phyloP scores from a whole-genome alignment of 148 eudicot species.

The Camellia japonica region DNA sequence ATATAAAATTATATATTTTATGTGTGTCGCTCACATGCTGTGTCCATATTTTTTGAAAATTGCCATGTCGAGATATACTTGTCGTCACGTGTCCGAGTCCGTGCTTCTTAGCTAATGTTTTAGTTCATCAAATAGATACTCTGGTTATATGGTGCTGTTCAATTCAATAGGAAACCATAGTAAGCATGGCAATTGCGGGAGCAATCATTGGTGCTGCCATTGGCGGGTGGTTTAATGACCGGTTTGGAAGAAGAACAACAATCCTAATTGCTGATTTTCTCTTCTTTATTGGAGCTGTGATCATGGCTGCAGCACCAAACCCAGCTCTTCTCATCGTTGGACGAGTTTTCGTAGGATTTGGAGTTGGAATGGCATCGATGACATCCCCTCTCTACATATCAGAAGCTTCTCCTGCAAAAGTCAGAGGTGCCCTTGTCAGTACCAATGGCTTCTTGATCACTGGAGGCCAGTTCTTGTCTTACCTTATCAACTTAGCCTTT shows the following conservation, averaged over 20 bases:
- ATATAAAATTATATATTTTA: too few species aligned
- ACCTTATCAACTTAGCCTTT: constrained; percentile 67
- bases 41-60: too few species aligned
- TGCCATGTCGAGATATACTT: too few species aligned
- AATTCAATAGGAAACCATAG: constrained; percentile 56
- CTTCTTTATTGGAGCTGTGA: constrained; percentile 51
- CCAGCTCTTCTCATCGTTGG: constrained; percentile 55
- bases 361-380: constrained; percentile 79
- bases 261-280: constrained; percentile 58
- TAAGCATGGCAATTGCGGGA: constrained; percentile 77
- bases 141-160: not conserved
- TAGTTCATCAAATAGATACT: too few species aligned
- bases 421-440: constrained; percentile 74
- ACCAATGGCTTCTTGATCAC: constrained; percentile 68
- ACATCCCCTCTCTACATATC: constrained; percentile 67
- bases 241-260: constrained; percentile 47
- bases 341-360: constrained; percentile 65
- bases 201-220: constrained; percentile 68
- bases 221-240: constrained; percentile 72
- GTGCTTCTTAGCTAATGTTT: too few species aligned
- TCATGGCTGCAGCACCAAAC: constrained; percentile 65
- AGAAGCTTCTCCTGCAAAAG: constrained; percentile 62
- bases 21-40: too few species aligned
- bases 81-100: too few species aligned
- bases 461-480: constrained; percentile 72